phyloP scores from a whole-genome alignment of 116 monocot genomes.

The Dioscorea cayenensis region DNA sequence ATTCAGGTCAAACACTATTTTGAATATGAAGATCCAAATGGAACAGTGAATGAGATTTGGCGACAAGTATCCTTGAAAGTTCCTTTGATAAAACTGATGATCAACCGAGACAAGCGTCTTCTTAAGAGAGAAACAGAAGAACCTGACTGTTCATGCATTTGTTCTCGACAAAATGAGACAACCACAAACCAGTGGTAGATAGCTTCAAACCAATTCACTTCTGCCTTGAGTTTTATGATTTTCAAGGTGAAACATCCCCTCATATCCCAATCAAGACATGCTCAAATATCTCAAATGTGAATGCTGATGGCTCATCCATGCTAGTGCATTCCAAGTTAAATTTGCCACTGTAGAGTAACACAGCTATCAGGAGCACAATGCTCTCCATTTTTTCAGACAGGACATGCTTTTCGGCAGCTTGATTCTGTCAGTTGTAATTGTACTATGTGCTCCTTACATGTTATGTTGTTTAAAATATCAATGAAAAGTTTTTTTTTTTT shows the following conservation, averaged over 20 bases:
- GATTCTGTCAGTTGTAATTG: no score
- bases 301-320: not conserved
- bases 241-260: not conserved
- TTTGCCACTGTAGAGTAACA: no score
- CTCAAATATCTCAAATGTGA: not conserved
- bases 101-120: slow-evolving; percentile 82
- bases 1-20: slow-evolving; percentile 73
- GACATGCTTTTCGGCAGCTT: no score
- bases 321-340: no score
- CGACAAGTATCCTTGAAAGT: slow-evolving; percentile 75
- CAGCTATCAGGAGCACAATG: no score
- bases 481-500: no score
- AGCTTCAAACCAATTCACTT: not conserved
- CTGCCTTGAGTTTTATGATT: not conserved
- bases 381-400: no score
- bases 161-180: slow-evolving; percentile 36
- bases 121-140: slow-evolving; percentile 32
- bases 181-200: slow-evolving; percentile 2
- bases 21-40: slow-evolving; percentile 83
- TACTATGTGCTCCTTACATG: no score
- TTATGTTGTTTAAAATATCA: no score
- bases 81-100: slow-evolving; percentile 82
- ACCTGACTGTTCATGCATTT: slow-evolving; percentile 67
- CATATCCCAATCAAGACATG: not conserved
- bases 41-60: slow-evolving; percentile 92